These are phyloP conservation scores for Malassezia obtusa DNA, from an alignment of 1,284 basidiomycete genomes.

Conservation along the genomic window DNA sequence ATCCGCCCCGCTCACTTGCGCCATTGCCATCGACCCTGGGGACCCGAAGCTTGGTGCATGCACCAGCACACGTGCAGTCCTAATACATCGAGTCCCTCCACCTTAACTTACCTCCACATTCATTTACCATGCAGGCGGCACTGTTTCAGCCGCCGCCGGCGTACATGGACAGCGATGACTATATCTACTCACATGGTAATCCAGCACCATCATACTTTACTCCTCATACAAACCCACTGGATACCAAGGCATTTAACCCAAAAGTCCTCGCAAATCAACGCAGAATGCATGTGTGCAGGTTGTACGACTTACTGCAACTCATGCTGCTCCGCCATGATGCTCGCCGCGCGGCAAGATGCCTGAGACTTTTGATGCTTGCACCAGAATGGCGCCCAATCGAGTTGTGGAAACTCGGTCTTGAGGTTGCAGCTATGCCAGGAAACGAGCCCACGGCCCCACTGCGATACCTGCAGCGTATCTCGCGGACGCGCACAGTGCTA, in stretches of 20 bases:
- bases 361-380: constrained; percentile 2
- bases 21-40: neutral
- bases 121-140: neutral
- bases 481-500: constrained; percentile 1
- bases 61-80: no score
- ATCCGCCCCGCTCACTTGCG: neutral
- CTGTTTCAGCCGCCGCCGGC: constrained; percentile 13
- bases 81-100: no score
- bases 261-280: constrained; percentile 1
- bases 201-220: neutral
- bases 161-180: constrained; percentile 7
- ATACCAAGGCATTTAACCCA: neutral
- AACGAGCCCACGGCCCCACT: neutral
- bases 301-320: constrained; percentile 13
- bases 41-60: neutral
- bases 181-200: constrained; percentile 4
- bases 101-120: neutral
- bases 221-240: neutral
- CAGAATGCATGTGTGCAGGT: constrained; percentile 7
- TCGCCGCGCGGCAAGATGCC: constrained; percentile 3
- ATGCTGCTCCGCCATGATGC: constrained; percentile 6
- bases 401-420: constrained; percentile 11
- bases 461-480: constrained; percentile 3
- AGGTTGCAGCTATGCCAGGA: neutral
- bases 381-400: constrained; percentile 16